Evolutionary conservation across 2,329 filamentous ascomycete species (phyloP), one percentile per base, ranked within the genome.

Genomic region (Chaetomium sp.): DNA sequence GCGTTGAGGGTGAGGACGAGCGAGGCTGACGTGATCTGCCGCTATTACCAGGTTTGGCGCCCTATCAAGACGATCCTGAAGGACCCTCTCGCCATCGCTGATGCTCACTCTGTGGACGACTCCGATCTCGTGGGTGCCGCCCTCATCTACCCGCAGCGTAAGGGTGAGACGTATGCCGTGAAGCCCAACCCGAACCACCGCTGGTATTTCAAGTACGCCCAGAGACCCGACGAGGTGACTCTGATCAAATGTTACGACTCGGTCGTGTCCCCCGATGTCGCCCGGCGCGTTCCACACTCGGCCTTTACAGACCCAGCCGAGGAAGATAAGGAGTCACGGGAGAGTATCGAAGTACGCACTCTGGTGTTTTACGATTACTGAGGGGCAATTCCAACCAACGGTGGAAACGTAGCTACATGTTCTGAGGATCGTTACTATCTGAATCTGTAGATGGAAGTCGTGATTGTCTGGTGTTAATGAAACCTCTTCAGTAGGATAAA

Each of bases 231-330:
- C 3, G 74, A 85, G 69, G 76, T 80, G 3, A 71, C 80, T 3
- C 62, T 85, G 44, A 81, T 85, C 68, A 85, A 85, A 66, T 83
- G 79, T 62, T 85, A 79, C 63, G 82, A 85, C 66, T 79, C 59
- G 11, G 27, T 73, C 77, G 58, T 85, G 0, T 47, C 37, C 5
- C 51, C 52, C 80, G 3, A 79, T 78, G 0, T 74, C 72, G 61
- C 66, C 1, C 52, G 64, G 1, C 61, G 66, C 1, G 57, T 60
- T 14, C 66, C 66, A 10, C 66, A 67, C 48, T 62, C 63, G 1
- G 60, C 66, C 0, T 66, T 67, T 34, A 41, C 40, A 1, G 58
- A 65, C 36, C 49, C 58, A 1, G 58, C 46, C 8, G 53, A 65
- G 42, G 61, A 61, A 48, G 80, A 78, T 10, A 81, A 79, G 38